Base-by-base conservation (phyloP, 2,329 filamentous ascomycete species). In the Shiraia sp. region DNA sequence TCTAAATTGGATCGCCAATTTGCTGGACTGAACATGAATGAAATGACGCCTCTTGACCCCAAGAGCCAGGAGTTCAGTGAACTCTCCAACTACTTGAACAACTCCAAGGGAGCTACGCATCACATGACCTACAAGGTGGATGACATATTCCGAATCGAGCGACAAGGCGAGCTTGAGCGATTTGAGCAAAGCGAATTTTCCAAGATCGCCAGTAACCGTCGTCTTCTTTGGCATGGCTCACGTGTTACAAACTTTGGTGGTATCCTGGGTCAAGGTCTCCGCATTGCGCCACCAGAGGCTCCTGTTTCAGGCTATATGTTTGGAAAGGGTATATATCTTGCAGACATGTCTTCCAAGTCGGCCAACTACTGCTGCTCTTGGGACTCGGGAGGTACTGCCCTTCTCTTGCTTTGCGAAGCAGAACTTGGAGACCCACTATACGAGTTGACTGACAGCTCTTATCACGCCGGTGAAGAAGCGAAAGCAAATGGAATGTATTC, bases 181-280 rank as follows among this genome's bases (percentile, higher is more conserved):
- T 91, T 92, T 59, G 69, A 82, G 4, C 70, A 78, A 29, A 82
- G 79, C 30, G 38, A 65, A 6, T 84, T 76, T 45, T 68, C 79
- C 15, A 76, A 73, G 2, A 58, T 78, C 33, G 72, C 77, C n/a
- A 80, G 79, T 33, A 81, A 93, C 62, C 81, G 86, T 16, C 82
- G 88, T 13, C 81, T 95, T 1, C 77, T 96, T 2, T 96, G 90
- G 90, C 90, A 95, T 63, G 90, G 90, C 12, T 91, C 87, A 12
- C 83, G 89, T 24, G 80, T 78, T 23, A 93, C 88, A 37, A 95
- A 95, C 66, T 95, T 85, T 53, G 89, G 86, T 60, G 90, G 90
- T 61, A 96, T 96, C 45, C 80, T 95, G 29, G 87, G 83, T 42
- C 88, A 95, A 68, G 90, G 90, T 51, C 79, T 96, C 6, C 86